These are phyloP conservation scores for Meira nashicola DNA, from an alignment of 1,284 basidiomycete species.

Conservation along the genomic window DNA sequence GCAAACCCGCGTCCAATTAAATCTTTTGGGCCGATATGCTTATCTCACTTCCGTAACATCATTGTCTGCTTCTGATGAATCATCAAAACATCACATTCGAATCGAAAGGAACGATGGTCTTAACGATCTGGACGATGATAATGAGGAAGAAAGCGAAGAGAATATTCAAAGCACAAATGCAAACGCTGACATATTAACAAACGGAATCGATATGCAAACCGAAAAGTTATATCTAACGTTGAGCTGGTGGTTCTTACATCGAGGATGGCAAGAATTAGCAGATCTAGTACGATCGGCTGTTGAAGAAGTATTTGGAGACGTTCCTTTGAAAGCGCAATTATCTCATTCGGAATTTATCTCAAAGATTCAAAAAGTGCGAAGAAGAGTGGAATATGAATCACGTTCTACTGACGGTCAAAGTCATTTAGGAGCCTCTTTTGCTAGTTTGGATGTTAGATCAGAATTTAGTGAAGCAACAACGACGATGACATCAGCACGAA, in stretches of 20 bases:
- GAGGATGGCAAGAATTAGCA: slow-evolving; percentile 77
- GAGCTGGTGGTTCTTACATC: slow-evolving; percentile 84
- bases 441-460: background rate
- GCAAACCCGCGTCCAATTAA: slow-evolving; percentile 76
- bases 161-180: background rate
- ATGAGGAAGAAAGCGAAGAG: slow-evolving; percentile 5
- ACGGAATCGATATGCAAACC: slow-evolving; percentile 57
- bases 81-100: slow-evolving; percentile 8
- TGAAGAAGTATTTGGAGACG: slow-evolving; percentile 70
- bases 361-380: slow-evolving; percentile 66
- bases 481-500: background rate
- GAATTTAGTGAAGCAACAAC: slow-evolving; percentile 5
- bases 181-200: background rate
- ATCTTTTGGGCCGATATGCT: slow-evolving; percentile 72
- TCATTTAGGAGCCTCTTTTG: background rate
- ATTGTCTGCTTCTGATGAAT: slow-evolving; percentile 3
- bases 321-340: slow-evolving; percentile 72
- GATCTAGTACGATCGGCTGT: slow-evolving; percentile 69
- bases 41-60: slow-evolving; percentile 63
- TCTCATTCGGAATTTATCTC: slow-evolving; percentile 65
- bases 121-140: slow-evolving; percentile 13
- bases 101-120: slow-evolving; percentile 11
- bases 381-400: slow-evolving; percentile 57
- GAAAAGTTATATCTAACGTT: slow-evolving; percentile 76
- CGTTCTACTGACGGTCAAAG: background rate